phyloP scores from a whole-genome alignment of 352 stramenopile genomes.

The Elongisporangium prolatum region DNA sequence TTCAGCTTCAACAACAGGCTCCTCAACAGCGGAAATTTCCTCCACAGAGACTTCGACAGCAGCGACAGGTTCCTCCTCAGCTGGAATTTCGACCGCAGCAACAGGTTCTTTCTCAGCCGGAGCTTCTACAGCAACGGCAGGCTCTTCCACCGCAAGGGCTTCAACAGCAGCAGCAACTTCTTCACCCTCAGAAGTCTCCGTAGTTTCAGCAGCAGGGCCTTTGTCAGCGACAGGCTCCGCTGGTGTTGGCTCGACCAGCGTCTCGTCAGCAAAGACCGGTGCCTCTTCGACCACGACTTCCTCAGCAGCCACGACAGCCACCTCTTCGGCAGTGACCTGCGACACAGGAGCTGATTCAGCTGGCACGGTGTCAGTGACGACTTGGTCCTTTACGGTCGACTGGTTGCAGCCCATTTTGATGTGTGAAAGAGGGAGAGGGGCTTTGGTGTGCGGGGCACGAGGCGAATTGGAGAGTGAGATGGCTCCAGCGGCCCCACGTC shows the following conservation, averaged over 20 bases:
- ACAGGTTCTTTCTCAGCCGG: slow-evolving; percentile 7
- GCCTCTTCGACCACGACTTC: slow-evolving; percentile 18
- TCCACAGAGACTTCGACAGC: slow-evolving; percentile 7
- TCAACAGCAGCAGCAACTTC: slow-evolving; percentile 7
- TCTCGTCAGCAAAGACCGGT: slow-evolving; percentile 7
- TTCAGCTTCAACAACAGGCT: slow-evolving; percentile 7
- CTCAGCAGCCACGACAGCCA: slow-evolving; percentile 18
- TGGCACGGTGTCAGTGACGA: slow-evolving; percentile 20
- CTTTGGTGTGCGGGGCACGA: slow-evolving; percentile 8
- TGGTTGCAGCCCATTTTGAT: slow-evolving; percentile 60
- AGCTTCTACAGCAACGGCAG: slow-evolving; percentile 1
- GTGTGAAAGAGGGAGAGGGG: neutral
- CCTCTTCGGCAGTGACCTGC: slow-evolving; percentile 18
- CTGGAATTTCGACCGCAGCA: neutral
- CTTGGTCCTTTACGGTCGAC: slow-evolving; percentile 48
- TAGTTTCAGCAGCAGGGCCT: neutral
- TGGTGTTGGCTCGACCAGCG: slow-evolving; percentile 1
- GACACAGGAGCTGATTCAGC: slow-evolving; percentile 11
- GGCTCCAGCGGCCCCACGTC: neutral
- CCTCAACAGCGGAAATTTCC: slow-evolving; percentile 9
- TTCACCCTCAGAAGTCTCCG: too few relatives aligned
- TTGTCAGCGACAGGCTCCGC: slow-evolving; percentile 1
- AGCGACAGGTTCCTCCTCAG: slow-evolving; percentile 9
- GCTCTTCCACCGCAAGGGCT: neutral
- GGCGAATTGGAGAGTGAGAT: slow-evolving; percentile 6